A percentile compares a stretch with the other conserved stretches of the same genome.
Conservation (phyloP, 441 rosid species). For the Populus hybrid region DNA sequence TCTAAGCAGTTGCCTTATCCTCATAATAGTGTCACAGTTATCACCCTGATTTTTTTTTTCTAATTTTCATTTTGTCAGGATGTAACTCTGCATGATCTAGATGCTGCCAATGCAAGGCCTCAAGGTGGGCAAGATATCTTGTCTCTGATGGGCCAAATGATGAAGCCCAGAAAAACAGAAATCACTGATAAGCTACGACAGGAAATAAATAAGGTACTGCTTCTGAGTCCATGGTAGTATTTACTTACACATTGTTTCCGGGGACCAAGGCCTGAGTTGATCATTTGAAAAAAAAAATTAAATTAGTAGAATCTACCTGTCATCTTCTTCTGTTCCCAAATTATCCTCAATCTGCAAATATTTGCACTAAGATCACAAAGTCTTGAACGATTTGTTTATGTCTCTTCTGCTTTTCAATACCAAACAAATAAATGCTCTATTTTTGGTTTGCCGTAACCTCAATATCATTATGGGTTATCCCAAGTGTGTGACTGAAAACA, state of each 20-base stretch:
- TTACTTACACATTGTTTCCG: neutral
- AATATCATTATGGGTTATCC: neutral
- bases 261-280: neutral
- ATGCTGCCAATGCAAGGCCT: slow-evolving; percentile 99
- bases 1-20: slow-evolving; percentile 4
- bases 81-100: slow-evolving; percentile 96
- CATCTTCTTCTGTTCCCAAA: neutral
- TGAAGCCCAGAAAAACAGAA: slow-evolving; percentile 98
- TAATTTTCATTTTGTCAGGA: slow-evolving; percentile 44
- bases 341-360: neutral
- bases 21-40: neutral
- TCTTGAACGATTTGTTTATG: neutral
- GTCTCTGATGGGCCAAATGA: slow-evolving; percentile 98
- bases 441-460: neutral
- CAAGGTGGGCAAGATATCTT: slow-evolving; percentile 98
- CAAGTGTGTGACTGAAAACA: slow-evolving; percentile 5
- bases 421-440: neutral
- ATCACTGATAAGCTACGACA: slow-evolving; percentile 94
- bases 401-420: neutral
- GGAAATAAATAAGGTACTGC: too few relatives aligned
- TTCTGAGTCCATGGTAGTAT: neutral
- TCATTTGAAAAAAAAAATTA: neutral
- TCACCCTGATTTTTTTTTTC: neutral
- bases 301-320: neutral
- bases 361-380: neutral